Base-by-base conservation (phyloP, 495 filamentous ascomycete species). In the Viridothelium virens region DNA sequence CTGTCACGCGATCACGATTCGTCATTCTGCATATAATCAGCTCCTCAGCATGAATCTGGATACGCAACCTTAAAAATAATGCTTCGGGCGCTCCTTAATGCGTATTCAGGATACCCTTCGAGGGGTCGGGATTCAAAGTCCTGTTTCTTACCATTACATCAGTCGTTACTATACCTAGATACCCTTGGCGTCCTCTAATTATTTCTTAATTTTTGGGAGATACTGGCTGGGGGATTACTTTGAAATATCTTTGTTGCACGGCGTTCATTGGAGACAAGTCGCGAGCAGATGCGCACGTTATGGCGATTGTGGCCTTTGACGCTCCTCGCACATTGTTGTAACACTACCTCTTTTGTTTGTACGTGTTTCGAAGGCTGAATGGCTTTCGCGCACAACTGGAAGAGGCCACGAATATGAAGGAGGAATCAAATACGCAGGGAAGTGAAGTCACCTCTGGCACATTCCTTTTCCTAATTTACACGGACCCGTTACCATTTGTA, bases 41-140 rank as follows among this genome's bases (percentile, higher is more conserved):
- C 61, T 61, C 61, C 65, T 68, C 63, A 62, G 53, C 53, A 59
- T 14, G 18, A 7, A 4, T 31, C 36, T 68, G 64, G 67, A 68
- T 68, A 65, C 67, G 63, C 67, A 48, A 25, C 18, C 53, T 31
- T 3, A 10, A 7, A 10, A 7, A 3, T 59, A 59, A 59, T 59
- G 53, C 25, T 36, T 11, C 53, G 36, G 33, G 31, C 53, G 53
- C 53, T 59, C 53, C 11, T 59, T 59, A 18, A 7, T 7, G 53
- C 53, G 53, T 59, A 36, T 59, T 59, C 48, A 59, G 53, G 36
- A 14, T 14, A 59, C 53, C 33, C 53, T 14, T 59, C 14, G 53
- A 31, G 53, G 36, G 7, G 10, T 31, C 53, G 14, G 53, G 53
- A 59, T 59, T 25, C 33, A 33, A 59, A 59, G 18, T n/a, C 11